Evolutionary conservation across 345 rosid genomes (phyloP), one percentile per base, ranked within the genome.

Genomic region (Turritis glabra): DNA sequence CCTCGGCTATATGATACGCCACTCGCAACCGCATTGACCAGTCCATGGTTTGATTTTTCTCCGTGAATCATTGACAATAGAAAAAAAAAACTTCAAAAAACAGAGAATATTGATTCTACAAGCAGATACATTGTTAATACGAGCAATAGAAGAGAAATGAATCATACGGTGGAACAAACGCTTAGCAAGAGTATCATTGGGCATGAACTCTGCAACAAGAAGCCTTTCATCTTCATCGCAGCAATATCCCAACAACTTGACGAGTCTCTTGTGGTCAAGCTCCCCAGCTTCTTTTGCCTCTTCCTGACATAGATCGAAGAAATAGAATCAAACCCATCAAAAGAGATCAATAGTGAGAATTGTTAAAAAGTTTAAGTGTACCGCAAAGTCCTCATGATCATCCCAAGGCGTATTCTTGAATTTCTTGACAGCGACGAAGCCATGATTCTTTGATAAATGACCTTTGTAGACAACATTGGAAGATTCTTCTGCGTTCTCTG

Each of bases 11-110:
- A 65, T 68, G 82, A 21, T 83, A 73, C 33, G 93, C 97, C 66
- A 89, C 97, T 84, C 86, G 79, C 66, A 90, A 44, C 5, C 98
- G 88, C 96, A 85, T 82, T 1, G 88, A 81, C 93, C 97, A 93
- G 62, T 88, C 92, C 8, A 90, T 84, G 57, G 93, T 87, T 77
- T 90, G 90, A 66, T 92, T 89, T 76, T 89, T 91, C 93, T 88
- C 98, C 89, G 84, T 48, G 25, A 27, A 59, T 26, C 57, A 8
- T 7, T 32, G 0, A 79, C 81, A 58, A 25, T n/a, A 57, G 9
- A n/a, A n/a, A n/a, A n/a, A n/a, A 22, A 51, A 68, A 43, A 50
- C 60, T n/a, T 64, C 26, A n/a, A 44, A 29, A 69, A 72, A 43
- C 22, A 35, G 55, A 17, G 5, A 18, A 58, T 32, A 14, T 5